These are phyloP conservation scores for Funneliformis geosporum DNA, from an alignment of 192 early-diverging fungal genomes.

Conservation along the genomic window DNA sequence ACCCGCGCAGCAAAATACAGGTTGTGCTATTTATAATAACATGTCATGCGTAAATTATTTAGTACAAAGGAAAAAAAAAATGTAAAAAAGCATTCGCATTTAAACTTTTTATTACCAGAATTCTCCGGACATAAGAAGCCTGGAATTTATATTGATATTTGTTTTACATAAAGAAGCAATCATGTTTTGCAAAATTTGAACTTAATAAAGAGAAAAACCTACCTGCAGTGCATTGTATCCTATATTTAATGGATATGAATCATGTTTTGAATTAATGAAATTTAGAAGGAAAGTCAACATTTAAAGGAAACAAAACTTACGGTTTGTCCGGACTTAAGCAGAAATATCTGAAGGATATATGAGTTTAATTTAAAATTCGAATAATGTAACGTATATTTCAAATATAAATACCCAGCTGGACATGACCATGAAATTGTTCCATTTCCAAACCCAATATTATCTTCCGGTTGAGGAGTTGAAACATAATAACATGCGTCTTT, in stretches of 20 bases:
- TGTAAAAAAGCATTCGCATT: neutral
- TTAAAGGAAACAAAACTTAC: neutral
- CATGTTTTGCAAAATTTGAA: neutral
- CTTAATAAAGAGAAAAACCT: neutral
- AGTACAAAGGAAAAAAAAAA: neutral
- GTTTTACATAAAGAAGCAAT: neutral
- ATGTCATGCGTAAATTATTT: constrained; percentile 34
- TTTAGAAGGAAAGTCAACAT: too few relatives aligned
- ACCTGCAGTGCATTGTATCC: neutral
- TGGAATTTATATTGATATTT: neutral
- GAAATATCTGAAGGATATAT: neutral
- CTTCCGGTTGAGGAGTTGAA: neutral
- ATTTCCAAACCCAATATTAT: neutral
- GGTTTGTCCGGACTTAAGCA: neutral
- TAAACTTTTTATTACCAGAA: neutral
- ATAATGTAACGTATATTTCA: neutral
- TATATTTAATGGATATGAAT: neutral
- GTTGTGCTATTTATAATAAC: constrained; percentile 55
- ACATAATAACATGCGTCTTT: neutral
- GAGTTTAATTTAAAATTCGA: neutral
- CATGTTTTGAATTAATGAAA: too few relatives aligned
- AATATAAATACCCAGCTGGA: neutral
- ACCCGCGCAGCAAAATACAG: constrained; percentile 61
- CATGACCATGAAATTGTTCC: neutral
- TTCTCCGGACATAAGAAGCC: constrained; percentile 5